Evolutionary conservation across 2,329 filamentous ascomycete species (phyloP), one percentile per base, ranked within the genome.

Genomic region (Aschersonia sp.): DNA sequence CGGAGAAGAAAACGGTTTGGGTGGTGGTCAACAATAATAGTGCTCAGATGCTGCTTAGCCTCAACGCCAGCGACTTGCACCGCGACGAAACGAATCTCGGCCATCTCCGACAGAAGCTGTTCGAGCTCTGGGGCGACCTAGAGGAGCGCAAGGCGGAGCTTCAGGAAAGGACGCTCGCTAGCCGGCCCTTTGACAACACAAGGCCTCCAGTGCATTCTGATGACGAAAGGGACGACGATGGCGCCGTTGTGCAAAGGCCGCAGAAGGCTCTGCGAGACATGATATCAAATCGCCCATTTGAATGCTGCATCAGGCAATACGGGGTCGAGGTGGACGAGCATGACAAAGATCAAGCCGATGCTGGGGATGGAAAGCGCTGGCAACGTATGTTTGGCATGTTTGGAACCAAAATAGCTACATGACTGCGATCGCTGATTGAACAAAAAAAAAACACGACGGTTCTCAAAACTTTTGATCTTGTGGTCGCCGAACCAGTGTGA

Each of bases 71-170:
- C 44, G 63, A 77, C 60, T 70, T 95, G 35, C 73, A 71, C 22
- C 59, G 62, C n/a, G 66, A 83, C 43, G 55, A 62, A 2, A 46
- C 61, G 0, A 57, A 65, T 1, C 65, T 92, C 1, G 59, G 56
- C 4, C 52, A 61, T 6, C 65, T 95, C 5, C 74, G 77, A 45
- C 77, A 94, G 54, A 81, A 76, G 54, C 69, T 95, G 48, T 90
- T 83, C 59, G 67, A 78, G 37, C 69, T 95, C 1, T 97, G 90
- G 89, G 90, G 90, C 1, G 77, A 95, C 51, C 69, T 95, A 1
- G 81, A 89, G 58, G 87, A 94, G 59, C 62, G 68, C 44, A 87
- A 84, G 58, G 54, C 40, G 41, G 39, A 12, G 46, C 50, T 32
- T 7, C 49, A 52, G 37, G 32, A 45, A 5, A 47, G 49, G 22